Conservation (phyloP, 768 basidiomycete species). For the Russula ochroleuca region DNA sequence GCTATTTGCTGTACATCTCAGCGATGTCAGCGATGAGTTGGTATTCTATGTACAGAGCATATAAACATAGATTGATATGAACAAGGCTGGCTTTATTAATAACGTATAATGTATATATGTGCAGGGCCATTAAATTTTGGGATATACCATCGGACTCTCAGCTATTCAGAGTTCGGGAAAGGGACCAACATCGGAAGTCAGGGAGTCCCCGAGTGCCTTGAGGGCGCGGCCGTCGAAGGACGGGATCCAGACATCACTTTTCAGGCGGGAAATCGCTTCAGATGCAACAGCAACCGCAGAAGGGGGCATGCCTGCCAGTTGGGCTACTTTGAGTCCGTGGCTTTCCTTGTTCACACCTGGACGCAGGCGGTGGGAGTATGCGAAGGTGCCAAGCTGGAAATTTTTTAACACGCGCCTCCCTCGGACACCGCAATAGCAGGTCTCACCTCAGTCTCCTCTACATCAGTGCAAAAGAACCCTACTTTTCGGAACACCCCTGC, state of each 20-base stretch:
- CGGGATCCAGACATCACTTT: conserved; percentile 24
- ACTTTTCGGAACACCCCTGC: conserved; percentile 54
- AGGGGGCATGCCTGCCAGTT: conserved; percentile 77
- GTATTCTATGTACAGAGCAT: background rate
- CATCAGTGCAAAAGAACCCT: conserved; percentile 85
- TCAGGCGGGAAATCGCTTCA: conserved; percentile 45
- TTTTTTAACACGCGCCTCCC: background rate
- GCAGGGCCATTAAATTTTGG: background rate
- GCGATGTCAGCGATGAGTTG: background rate
- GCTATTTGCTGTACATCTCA: background rate
- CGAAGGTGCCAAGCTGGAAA: conserved; percentile 65
- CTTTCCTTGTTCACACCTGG: conserved; percentile 88
- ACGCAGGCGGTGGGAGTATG: conserved; percentile 75
- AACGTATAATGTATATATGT: background rate
- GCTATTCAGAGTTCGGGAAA: background rate
- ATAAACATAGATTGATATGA: background rate
- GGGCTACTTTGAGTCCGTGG: conserved; percentile 87
- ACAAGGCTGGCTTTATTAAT: background rate
- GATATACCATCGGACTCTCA: background rate
- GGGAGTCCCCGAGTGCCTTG: conserved; percentile 23
- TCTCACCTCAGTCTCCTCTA: conserved; percentile 71
- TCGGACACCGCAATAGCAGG: background rate
- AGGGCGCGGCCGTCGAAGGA: conserved; percentile 7
- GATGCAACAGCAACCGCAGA: conserved; percentile 56
- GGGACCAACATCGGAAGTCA: conserved; percentile 1